Base-by-base conservation (phyloP, 805 yeast genomes). In the Lachancea cidri region DNA sequence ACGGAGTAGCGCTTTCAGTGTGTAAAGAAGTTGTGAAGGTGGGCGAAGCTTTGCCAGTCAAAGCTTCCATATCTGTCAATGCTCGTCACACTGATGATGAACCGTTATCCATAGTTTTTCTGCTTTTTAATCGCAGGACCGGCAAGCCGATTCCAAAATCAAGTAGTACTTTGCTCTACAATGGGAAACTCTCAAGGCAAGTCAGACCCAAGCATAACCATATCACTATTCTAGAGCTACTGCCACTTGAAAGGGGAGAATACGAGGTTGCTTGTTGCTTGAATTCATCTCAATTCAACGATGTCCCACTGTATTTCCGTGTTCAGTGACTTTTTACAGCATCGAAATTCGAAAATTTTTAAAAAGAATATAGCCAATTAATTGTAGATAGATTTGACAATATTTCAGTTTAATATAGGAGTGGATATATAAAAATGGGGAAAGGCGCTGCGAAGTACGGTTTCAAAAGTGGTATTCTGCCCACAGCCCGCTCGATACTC, bases 381-480 rank as follows among this genome's bases (percentile, higher is more conserved):
- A n/a, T n/a, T 29, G n/a, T 6, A 29, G n/a, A 8, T 29, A 8
- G 27, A 13, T 8, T 29, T 8, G 32, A 13, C 5, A 29, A 14
- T 29, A 6, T 15, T 29, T 15, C 7, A 8, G n/a, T 29, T 29
- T 13, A 15, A 29, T 14, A 29, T 6, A 13, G 16, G 7, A n/a
- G 32, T 29, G n/a, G 14, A 29, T 11, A 29, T 16, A 13, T 3
- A 17, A 44, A 35, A 32, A 74, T 74, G 79, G 75, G 73, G 45
- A 73, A 70, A 53, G 70, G 71, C 33, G 60, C 66, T 22, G 68
- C 71, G 4, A 72, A 67, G 49, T 66, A 65, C 42, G 77, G 76
- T 3, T 67, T 68, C 46, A 83, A 83, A 63, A 81, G 91, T 36
- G 97, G 97, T 59, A 71, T 86, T 37, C 71, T 89, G 49, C 97